Evolutionary conservation across 2,329 filamentous ascomycete genomes (phyloP), one percentile per base, ranked within the genome.

Genomic region (Myriosclerotinia duriaeana): DNA sequence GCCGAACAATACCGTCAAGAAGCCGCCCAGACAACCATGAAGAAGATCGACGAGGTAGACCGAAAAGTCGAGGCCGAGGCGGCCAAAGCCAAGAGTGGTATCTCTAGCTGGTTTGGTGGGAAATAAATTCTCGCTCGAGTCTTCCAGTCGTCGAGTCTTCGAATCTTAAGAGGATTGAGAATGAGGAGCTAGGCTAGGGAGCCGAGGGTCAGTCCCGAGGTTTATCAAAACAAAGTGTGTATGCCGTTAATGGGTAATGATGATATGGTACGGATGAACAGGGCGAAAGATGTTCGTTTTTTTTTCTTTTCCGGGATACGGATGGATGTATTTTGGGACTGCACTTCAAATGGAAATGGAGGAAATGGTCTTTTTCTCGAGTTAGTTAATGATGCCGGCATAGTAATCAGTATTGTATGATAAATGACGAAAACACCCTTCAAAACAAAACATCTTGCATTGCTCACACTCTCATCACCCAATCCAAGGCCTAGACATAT

Each of bases 71-170:
- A 93, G 81, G 82, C 91, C 71, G 87, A 88, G 71, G 87, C 92
- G 5, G 79, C 87, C 62, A 90, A 97, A 82, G 90, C 92, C 54
- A 97, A 97, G 87, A 86, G 87, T 74, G 89, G 90, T 70, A 79
- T 96, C 74, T 91, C 89, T 53, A 86, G 90, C 77, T 97, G 93
- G 93, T 96, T 97, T 75, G 89, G 92, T 66, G 84, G 84, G 63
- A 81, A 85, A 69, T 85, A 85, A 71, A 71, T 61, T 34, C 4
- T 34, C 5, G 2, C 5, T 34, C 30, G 30, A 34, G 30, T 34
- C 5, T 34, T 34, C 30, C 5, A 34, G 6, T 34, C 30, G 4
- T 34, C 30, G 30, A 34, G 6, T 5, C 30, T 34, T 34, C 30
- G 30, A 34, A 5, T 34, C 30, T 34, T 34, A n/a, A n/a, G 30